Evolutionary conservation across 2,329 filamentous ascomycete species (phyloP).

Genomic region (Akanthomyces muscarius): DNA sequence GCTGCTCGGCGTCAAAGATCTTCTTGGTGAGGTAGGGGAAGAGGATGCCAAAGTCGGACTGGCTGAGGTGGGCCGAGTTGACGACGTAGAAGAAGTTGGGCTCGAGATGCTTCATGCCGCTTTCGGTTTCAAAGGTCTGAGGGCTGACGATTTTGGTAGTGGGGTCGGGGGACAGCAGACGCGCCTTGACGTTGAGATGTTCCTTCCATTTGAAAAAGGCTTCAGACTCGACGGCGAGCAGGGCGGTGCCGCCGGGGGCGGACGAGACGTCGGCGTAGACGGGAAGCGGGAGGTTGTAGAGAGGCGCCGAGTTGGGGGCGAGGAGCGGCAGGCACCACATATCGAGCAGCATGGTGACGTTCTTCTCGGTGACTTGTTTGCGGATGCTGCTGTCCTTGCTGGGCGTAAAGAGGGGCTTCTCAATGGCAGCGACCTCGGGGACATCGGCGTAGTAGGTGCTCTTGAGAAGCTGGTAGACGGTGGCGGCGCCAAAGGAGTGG

Average conservation of each 20-base stretch:
- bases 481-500: conserved; percentile 77
- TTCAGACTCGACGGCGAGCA: conserved; percentile 71
- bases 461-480: conserved; percentile 73
- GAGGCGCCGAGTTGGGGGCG: conserved; percentile 55
- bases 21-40: conserved; percentile 67
- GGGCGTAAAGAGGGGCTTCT: conserved; percentile 59
- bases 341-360: conserved; percentile 67
- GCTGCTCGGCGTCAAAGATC: conserved; percentile 54
- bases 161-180: conserved; percentile 57
- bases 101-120: conserved; percentile 40
- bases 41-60: conserved; percentile 78
- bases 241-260: conserved; percentile 51
- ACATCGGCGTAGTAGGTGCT: conserved; percentile 63
- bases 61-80: conserved; percentile 73
- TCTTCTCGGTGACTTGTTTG: conserved; percentile 63
- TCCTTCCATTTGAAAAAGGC: conserved; percentile 75
- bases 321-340: conserved; percentile 75
- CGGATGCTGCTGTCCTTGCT: conserved; percentile 51
- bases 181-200: conserved; percentile 66
- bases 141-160: conserved; percentile 38
- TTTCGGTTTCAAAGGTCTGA: conserved; percentile 38
- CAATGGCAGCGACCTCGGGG: conserved; percentile 43
- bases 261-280: conserved; percentile 52
- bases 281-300: conserved; percentile 71
- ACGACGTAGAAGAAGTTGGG: conserved; percentile 73